These are phyloP conservation scores for Macrophomina tecta DNA, from an alignment of 2,329 filamentous ascomycete genomes.

Conservation along the genomic window DNA sequence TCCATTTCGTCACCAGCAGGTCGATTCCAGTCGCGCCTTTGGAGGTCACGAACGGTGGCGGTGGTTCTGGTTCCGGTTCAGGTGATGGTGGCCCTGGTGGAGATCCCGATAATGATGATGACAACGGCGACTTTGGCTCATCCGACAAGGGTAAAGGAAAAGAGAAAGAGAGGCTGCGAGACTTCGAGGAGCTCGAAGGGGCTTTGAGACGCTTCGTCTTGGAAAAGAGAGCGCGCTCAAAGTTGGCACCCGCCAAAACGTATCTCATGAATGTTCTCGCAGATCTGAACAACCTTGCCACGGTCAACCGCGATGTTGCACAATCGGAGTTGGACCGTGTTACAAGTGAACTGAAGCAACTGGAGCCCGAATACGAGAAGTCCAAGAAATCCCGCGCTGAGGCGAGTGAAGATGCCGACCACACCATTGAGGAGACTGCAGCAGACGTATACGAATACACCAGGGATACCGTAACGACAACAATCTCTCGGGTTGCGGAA, in stretches of 20 bases:
- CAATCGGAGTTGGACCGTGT: constrained; percentile 85
- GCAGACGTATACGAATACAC: constrained; percentile 86
- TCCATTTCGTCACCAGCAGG: constrained; percentile 98
- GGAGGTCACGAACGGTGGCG: constrained; percentile 62
- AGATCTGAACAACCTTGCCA: constrained; percentile 82
- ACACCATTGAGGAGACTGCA: constrained; percentile 82
- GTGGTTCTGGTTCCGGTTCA: constrained; percentile 44
- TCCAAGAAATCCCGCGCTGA: constrained; percentile 80
- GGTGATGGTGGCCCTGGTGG: constrained; percentile 36
- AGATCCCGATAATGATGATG: constrained; percentile 47
- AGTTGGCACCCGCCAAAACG: constrained; percentile 92
- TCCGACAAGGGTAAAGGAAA: constrained; percentile 74
- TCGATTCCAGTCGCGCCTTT: constrained; percentile 78
- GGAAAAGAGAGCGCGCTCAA: constrained; percentile 93
- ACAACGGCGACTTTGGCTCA: constrained; percentile 54
- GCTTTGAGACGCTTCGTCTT: constrained; percentile 91
- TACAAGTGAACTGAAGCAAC: constrained; percentile 75
- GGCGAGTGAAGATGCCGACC: constrained; percentile 80
- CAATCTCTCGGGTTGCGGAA: constrained; percentile 78
- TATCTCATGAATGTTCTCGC: constrained; percentile 93
- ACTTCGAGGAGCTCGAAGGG: constrained; percentile 89
- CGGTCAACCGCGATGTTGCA: constrained; percentile 86
- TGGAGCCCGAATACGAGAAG: constrained; percentile 85
- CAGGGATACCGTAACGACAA: constrained; percentile 73
- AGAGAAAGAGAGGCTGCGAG: constrained; percentile 77